Base-by-base conservation (phyloP, 2,329 filamentous ascomycete species). In the Penicillium sp. region DNA sequence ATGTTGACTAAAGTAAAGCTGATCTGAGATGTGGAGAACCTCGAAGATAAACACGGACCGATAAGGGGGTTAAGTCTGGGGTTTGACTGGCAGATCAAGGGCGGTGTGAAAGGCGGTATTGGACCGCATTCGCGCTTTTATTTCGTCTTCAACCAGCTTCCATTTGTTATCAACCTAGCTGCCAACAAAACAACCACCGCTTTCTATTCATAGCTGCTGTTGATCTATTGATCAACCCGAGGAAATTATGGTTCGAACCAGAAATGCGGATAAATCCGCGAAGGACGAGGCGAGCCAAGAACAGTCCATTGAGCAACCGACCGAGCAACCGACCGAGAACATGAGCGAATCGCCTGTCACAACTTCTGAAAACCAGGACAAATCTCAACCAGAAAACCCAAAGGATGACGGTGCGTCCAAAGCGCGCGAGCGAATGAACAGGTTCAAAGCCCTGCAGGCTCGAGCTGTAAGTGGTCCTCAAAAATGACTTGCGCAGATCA, bases 391-490 rank as follows among this genome's bases (percentile, higher is more conserved):
- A 52, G 48, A 56, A 12, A 15, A 54, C n/a, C 62, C 61, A 47
- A 68, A 65, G 19, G 62, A 68, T 54, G 67, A 68, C 38, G 65
- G 67, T 50, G 63, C 69, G 21, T 63, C 68, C 6, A 75, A 69
- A 55, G 72, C 72, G 21, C 68, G 85, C 66, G 89, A 93, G 55
- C 86, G 91, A 55, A 80, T 87, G 75, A 90, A 90, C 49, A 87
- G 90, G 63, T 97, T 97, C 81, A 93, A 92, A 73, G 89, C 90
- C 4, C 86, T 97, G 17, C 87, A 96, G 76, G 89, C 89, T 27
- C 89, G 91, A 68, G 89, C 89, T 49, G 79, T 81, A 71, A 69
- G 77, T 71, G n/a, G 33, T 43, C 23, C 23, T 4, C 17, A 42
- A 47, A 39, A 43, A 36, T 44, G 23, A 44, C 6, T n/a, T 23